Evolutionary conservation across 2,329 filamentous ascomycete genomes (phyloP).

Genomic region (Lachnellula occidentalis): DNA sequence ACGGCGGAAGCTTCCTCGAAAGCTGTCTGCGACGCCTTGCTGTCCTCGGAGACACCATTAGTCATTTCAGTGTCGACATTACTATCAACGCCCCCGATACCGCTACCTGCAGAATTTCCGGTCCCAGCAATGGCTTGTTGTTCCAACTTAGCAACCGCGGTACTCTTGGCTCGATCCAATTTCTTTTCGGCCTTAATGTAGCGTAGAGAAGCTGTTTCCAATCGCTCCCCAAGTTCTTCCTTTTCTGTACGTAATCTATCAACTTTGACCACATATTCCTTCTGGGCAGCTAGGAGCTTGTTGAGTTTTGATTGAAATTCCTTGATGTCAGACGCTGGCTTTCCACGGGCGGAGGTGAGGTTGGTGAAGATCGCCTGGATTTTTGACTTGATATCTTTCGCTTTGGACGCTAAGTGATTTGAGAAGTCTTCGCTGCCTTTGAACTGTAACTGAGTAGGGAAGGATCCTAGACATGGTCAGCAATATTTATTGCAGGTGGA

Average conservation of each 20-base stretch:
- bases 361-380: slow-evolving; percentile 63
- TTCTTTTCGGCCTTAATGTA: slow-evolving; percentile 97
- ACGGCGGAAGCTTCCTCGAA: slow-evolving; percentile 73
- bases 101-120: slow-evolving; percentile 33
- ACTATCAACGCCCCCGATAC: slow-evolving; percentile 38
- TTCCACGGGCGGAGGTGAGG: slow-evolving; percentile 45
- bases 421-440: slow-evolving; percentile 69
- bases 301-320: slow-evolving; percentile 72
- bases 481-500: not conserved
- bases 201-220: slow-evolving; percentile 82
- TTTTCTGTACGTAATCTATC: slow-evolving; percentile 74
- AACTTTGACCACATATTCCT: slow-evolving; percentile 70
- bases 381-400: slow-evolving; percentile 68
- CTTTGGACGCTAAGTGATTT: slow-evolving; percentile 71
- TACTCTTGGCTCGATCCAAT: slow-evolving; percentile 81
- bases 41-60: slow-evolving; percentile 49
- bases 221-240: slow-evolving; percentile 75
- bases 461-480: slow-evolving; percentile 42
- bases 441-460: slow-evolving; percentile 55
- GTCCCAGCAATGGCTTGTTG: slow-evolving; percentile 75
- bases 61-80: slow-evolving; percentile 37
- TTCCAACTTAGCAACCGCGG: slow-evolving; percentile 86
- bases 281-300: slow-evolving; percentile 72
- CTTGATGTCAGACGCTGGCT: slow-evolving; percentile 60
- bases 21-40: slow-evolving; percentile 65